These are phyloP conservation scores for Persicaria tinctoria DNA, from an alignment of 148 eudicot genomes.

Conservation along the genomic window DNA sequence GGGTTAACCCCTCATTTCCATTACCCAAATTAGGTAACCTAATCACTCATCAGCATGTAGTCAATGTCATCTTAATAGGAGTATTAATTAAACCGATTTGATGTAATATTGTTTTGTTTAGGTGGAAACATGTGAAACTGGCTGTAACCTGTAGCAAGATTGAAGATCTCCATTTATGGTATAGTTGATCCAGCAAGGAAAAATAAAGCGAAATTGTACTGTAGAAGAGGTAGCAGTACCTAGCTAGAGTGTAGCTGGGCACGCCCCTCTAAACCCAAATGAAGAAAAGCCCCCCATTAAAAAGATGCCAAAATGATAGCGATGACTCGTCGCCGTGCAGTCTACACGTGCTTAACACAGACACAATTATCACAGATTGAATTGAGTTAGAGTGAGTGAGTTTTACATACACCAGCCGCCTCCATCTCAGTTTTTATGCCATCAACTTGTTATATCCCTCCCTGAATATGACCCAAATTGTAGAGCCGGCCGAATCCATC, in stretches of 20 bases:
- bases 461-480: no score
- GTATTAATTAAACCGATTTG: no score
- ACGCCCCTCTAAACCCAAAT: background rate
- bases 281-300: background rate
- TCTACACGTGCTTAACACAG: background rate
- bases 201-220: background rate
- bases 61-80: no score
- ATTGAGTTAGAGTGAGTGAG: background rate
- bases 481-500: no score
- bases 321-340: background rate
- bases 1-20: no score
- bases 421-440: background rate
- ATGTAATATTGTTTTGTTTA: no score
- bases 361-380: background rate
- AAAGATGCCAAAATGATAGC: constrained; percentile 4
- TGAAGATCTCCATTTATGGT: background rate
- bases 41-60: no score
- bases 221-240: background rate
- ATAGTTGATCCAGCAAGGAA: background rate
- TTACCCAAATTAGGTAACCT: no score
- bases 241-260: constrained; percentile 3
- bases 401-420: background rate
- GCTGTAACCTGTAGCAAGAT: no score
- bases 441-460: no score
- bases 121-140: no score